Conservation (phyloP, 169 alveolate species). For the Plasmodium coatneyi region DNA sequence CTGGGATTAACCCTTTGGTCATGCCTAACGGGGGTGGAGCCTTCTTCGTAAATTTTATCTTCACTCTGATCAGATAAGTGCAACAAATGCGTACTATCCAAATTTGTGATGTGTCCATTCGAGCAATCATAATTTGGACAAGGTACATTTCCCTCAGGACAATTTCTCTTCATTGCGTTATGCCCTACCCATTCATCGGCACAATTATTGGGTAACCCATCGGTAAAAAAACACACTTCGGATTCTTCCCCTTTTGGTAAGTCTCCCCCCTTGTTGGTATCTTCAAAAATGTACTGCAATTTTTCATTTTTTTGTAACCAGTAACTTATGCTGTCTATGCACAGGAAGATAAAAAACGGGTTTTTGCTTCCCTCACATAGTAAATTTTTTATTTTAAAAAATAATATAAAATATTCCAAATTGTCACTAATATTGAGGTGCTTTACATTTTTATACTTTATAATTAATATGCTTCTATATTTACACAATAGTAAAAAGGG, state of each 20-base stretch:
- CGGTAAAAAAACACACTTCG: not conserved
- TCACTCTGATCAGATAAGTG: not conserved
- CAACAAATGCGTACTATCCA: not conserved
- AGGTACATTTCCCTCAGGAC: not conserved
- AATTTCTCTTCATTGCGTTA: constrained; percentile 6
- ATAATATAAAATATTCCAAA: constrained; percentile 54
- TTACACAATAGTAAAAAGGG: constrained; percentile 73
- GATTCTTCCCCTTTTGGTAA: constrained; percentile 1
- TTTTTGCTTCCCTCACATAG: constrained; percentile 32
- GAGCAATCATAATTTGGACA: not conserved
- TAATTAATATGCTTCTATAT: constrained; percentile 72
- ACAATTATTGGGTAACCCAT: not conserved
- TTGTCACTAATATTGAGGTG: constrained; percentile 19
- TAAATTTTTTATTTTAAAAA: constrained; percentile 65
- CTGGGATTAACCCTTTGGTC: not conserved
- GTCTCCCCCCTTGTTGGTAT: not conserved
- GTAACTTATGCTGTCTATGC: constrained; percentile 66
- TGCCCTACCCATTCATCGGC: not conserved
- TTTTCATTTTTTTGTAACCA: constrained; percentile 74
- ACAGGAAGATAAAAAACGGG: constrained; percentile 63
- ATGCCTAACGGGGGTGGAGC: not conserved
- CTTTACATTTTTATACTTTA: constrained; percentile 71
- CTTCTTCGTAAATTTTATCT: not conserved
- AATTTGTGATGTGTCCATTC: not conserved
- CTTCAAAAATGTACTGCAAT: constrained; percentile 43